Conservation (phyloP, 2,329 filamentous ascomycete genomes). For the Cytospora piceae region DNA sequence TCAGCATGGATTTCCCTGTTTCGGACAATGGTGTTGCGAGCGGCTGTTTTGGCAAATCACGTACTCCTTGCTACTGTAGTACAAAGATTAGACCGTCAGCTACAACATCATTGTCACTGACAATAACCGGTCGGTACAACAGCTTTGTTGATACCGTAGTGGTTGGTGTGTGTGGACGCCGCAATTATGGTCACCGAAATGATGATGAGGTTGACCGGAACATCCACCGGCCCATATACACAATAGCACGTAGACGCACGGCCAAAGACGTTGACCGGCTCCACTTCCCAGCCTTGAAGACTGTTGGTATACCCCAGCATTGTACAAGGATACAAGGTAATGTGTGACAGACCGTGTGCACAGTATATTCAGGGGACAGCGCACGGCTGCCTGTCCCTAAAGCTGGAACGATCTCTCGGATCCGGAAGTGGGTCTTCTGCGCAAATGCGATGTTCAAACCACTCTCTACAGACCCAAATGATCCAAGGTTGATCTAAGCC, state of each 20-base stretch:
- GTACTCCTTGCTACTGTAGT: neutral
- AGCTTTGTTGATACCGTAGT: neutral
- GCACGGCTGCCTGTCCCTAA: neutral
- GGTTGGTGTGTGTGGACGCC: neutral
- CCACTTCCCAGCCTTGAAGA: neutral
- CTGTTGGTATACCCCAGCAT: neutral
- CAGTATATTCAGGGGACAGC: neutral
- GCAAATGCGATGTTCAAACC: neutral
- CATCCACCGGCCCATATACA: too few species aligned
- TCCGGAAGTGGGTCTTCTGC: neutral
- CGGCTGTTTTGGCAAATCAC: neutral
- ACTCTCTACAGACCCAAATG: neutral
- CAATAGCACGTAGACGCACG: neutral
- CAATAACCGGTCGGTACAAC: neutral
- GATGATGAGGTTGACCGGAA: neutral
- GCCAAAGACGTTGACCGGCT: neutral
- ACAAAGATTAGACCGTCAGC: neutral
- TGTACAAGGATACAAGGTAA: neutral
- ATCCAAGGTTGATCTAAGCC: too few species aligned
- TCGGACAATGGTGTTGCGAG: neutral
- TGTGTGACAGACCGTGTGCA: neutral
- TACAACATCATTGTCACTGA: neutral
- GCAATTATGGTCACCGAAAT: neutral
- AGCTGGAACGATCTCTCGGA: neutral
- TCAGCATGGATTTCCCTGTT: slow-evolving; percentile 7